These are phyloP conservation scores for Suhomyces anneliseae DNA, from an alignment of 1,139 yeast species.

Conservation along the genomic window DNA sequence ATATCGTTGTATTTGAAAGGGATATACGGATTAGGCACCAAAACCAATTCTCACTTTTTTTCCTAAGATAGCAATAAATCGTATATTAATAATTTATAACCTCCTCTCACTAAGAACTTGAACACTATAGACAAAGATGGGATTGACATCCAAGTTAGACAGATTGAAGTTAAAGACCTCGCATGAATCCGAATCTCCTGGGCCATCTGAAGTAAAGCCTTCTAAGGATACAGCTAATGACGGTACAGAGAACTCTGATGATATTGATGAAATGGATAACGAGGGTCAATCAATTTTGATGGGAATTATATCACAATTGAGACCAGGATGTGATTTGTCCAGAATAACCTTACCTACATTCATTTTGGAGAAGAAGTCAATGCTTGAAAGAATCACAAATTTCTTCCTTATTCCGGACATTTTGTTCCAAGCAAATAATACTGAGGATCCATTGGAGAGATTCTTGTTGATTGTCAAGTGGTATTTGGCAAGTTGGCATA, in stretches of 20 bases:
- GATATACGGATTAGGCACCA: not conserved
- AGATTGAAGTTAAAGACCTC: slow-evolving; percentile 26
- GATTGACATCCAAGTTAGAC: slow-evolving; percentile 38
- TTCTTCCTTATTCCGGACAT: slow-evolving; percentile 81
- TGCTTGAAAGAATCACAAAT: slow-evolving; percentile 94
- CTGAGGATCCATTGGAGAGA: slow-evolving; percentile 60
- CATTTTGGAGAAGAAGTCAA: slow-evolving; percentile 88
- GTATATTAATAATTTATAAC: not conserved
- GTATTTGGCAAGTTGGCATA: slow-evolving; percentile 96
- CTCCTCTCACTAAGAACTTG: not conserved
- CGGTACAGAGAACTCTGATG: slow-evolving; percentile 43
- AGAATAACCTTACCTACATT: slow-evolving; percentile 93
- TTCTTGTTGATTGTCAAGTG: slow-evolving; percentile 76
- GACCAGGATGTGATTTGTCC: slow-evolving; percentile 90
- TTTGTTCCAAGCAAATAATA: slow-evolving; percentile 64
- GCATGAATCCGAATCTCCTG: slow-evolving; percentile 8
- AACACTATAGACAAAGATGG: slow-evolving; percentile 22
- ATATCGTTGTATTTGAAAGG: too few relatives aligned
- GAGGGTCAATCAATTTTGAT: slow-evolving; percentile 83
- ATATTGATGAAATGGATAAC: slow-evolving; percentile 87
- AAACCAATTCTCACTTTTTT: not conserved
- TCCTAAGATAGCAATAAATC: not conserved
- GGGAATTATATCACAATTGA: slow-evolving; percentile 84
- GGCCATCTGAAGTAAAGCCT: slow-evolving; percentile 8
- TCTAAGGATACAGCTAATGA: not conserved